phyloP scores from a whole-genome alignment of 192 early-diverging fungal species.

The Borealophlyctis nickersoniae region DNA sequence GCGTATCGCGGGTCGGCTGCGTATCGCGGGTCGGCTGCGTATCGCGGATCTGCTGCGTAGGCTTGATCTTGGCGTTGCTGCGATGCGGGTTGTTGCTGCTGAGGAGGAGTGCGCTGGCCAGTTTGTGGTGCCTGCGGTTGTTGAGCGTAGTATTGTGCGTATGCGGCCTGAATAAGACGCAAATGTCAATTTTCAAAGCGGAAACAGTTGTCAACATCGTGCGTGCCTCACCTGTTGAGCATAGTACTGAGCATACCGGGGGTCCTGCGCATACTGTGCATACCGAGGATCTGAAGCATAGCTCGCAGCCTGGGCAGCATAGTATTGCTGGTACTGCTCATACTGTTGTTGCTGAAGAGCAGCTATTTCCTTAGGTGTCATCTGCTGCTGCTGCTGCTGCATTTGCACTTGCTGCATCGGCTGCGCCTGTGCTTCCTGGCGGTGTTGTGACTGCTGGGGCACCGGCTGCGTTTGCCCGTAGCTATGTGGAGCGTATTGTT shows the following conservation, averaged over 20 bases:
- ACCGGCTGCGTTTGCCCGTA: too few species aligned
- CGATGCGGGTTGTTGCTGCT: not conserved
- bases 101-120: not conserved
- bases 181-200: not conserved
- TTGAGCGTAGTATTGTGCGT: constrained; percentile 2
- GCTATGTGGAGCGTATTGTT: too few species aligned
- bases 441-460: too few species aligned
- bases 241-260: constrained; percentile 14
- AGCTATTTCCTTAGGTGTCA: not conserved
- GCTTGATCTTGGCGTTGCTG: constrained; percentile 9
- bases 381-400: constrained; percentile 7
- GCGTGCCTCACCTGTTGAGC: constrained; percentile 11
- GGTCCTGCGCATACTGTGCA: too few species aligned
- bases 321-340: constrained; percentile 21
- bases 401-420: constrained; percentile 1
- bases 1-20: constrained; percentile 26
- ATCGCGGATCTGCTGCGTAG: not conserved
- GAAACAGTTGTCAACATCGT: not conserved
- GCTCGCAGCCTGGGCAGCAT: not conserved
- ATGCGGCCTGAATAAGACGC: not conserved
- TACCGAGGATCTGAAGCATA: too few species aligned
- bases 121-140: too few species aligned
- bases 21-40: constrained; percentile 3
- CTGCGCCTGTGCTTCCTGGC: too few species aligned
- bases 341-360: constrained; percentile 8